Evolutionary conservation across 495 filamentous ascomycete species (phyloP), one percentile per base, ranked within the genome.

Genomic region (Zalerion maritima): DNA sequence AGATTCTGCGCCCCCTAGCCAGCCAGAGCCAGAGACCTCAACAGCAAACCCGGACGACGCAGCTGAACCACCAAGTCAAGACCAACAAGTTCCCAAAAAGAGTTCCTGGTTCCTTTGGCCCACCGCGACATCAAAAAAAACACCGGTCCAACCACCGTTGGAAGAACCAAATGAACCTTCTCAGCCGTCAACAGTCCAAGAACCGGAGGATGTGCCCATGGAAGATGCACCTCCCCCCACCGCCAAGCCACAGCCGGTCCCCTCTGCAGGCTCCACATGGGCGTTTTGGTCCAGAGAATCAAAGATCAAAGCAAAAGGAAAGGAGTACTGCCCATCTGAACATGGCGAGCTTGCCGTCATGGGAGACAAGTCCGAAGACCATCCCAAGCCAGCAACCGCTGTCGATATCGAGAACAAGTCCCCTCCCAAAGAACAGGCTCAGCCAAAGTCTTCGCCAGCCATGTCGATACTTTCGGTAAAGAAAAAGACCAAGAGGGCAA

Each of bases 221-320:
- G 37, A 55, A 19, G 53, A 63, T 27, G 50, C 45, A 20, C 52
- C 54, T 11, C 35, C 49, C 6, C 31, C 36, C 24, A 31, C 41
- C 35, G 18, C 21, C 34, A 10, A 7, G 33, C 14, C 37, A 17
- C 35, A 35, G 15, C 40, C 31, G 31, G 31, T 41, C 8, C n/a
- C n/a, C n/a, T n/a, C n/a, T n/a, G 70, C 62, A 35, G 65, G 75
- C 12, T 79, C 79, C 5, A 79, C 75, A 1, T 91, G 82, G 82
- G 81, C 76, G 1, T 91, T 91, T 38, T 91, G 79, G 79, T 82
- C 78, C 5, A 71, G 67, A 31, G 79, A 81, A 11, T 51, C 63
- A 12, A 42, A 68, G 6, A 38, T 48, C 13, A 57, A 44, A 29
- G 31, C 60, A 2, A 46, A 43, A 14, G 54, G 62, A 20, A 50